phyloP scores from a whole-genome alignment of 352 stramenopile genomes.

The Phytophthora sp. region DNA sequence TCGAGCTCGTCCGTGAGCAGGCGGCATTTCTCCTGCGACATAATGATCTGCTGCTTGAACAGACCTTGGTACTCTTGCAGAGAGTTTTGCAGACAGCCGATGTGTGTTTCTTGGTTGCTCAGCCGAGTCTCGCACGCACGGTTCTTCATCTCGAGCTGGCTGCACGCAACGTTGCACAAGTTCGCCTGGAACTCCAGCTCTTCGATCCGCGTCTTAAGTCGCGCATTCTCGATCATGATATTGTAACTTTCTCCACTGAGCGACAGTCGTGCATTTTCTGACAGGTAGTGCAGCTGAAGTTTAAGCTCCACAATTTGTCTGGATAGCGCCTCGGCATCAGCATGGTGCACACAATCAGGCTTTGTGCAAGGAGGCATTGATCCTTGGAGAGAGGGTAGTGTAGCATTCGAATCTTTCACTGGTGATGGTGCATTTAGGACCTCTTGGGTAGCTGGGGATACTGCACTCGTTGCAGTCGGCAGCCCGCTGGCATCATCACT shows the following conservation, averaged over 20 bases:
- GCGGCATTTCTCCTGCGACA: slow-evolving; percentile 81
- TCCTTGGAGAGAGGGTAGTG: slow-evolving; percentile 3
- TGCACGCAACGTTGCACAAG: slow-evolving; percentile 59
- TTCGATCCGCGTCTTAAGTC: slow-evolving; percentile 74
- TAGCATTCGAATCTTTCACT: neutral
- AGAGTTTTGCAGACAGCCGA: slow-evolving; percentile 74
- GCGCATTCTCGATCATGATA: slow-evolving; percentile 71
- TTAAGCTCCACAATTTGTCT: slow-evolving; percentile 82
- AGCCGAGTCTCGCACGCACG: slow-evolving; percentile 66
- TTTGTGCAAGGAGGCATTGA: slow-evolving; percentile 20
- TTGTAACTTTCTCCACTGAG: slow-evolving; percentile 66
- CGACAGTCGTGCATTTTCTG: slow-evolving; percentile 63
- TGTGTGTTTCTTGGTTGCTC: slow-evolving; percentile 79
- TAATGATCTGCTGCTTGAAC: slow-evolving; percentile 85
- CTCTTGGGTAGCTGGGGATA: slow-evolving; percentile 3
- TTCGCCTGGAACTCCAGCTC: slow-evolving; percentile 78
- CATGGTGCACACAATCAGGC: slow-evolving; percentile 55
- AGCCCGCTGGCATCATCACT: neutral
- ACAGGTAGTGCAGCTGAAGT: slow-evolving; percentile 74
- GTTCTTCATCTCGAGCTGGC: slow-evolving; percentile 76
- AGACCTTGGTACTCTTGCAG: slow-evolving; percentile 81
- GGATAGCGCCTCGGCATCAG: slow-evolving; percentile 64
- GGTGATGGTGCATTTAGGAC: neutral
- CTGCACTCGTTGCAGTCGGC: neutral
- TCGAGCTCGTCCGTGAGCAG: slow-evolving; percentile 80